These are phyloP conservation scores for Haberlea rhodopensis DNA, from an alignment of 257 asterid genomes.

Conservation along the genomic window DNA sequence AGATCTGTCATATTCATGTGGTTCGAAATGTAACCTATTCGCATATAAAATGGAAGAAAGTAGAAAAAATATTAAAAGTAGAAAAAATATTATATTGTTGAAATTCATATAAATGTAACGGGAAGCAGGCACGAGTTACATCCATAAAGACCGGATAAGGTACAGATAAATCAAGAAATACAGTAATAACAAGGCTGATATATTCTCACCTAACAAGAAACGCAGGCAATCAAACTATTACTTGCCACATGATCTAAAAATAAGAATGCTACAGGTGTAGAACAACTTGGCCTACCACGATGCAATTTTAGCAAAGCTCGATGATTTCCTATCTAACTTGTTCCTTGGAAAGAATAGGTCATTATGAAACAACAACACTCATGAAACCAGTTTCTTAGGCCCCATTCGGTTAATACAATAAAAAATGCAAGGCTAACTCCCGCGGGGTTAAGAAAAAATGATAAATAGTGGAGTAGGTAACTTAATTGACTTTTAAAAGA, in stretches of 20 bases:
- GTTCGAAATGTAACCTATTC: constrained; percentile 4
- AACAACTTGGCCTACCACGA: background rate
- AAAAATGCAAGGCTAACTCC: background rate
- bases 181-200: background rate
- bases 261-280: background rate
- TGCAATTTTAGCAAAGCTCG: constrained; percentile 1
- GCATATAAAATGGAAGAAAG: background rate
- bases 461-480: no score
- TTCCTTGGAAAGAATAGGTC: constrained; percentile 13
- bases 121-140: constrained; percentile 1
- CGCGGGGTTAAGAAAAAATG: no score
- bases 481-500: no score
- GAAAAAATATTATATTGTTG: constrained; percentile 2
- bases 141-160: constrained; percentile 16
- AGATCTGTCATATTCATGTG: constrained; percentile 16
- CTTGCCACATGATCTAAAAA: constrained; percentile 15
- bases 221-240: background rate
- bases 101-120: background rate
- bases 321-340: background rate
- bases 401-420: background rate
- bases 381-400: constrained; percentile 6
- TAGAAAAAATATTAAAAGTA: constrained; percentile 15
- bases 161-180: background rate
- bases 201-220: background rate
- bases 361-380: background rate